Percentiles rank a stretch among this genome's conserved stretches.
Evolutionary conservation across 306 rosid species (phyloP).

Genomic region (Prinsepia uniflora): DNA sequence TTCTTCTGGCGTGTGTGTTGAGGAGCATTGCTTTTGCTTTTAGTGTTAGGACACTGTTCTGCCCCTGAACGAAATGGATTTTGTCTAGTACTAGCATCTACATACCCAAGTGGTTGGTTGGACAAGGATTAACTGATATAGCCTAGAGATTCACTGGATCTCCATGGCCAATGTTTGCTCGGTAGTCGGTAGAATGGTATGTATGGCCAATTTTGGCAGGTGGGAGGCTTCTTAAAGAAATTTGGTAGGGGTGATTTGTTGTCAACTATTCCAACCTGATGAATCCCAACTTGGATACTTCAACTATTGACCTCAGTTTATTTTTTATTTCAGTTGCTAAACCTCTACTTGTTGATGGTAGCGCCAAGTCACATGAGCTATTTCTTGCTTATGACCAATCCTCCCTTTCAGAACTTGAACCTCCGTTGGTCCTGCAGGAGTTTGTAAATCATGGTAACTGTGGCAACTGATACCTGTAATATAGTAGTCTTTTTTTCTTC

Average conservation of each 20-base stretch:
- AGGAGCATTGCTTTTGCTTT: slow-evolving; percentile 5
- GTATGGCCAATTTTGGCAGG: background rate
- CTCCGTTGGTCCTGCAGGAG: slow-evolving; percentile 90
- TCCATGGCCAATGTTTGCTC: background rate
- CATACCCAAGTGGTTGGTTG: background rate
- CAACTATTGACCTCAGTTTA: background rate
- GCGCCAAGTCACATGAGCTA: slow-evolving; percentile 76
- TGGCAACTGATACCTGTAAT: background rate
- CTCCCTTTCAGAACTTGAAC: slow-evolving; percentile 83
- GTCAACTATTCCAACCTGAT: background rate
- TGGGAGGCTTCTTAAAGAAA: slow-evolving; percentile 3
- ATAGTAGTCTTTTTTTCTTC: background rate
- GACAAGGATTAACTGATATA: background rate
- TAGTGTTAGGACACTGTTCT: slow-evolving; percentile 8
- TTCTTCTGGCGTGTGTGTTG: slow-evolving; percentile 4
- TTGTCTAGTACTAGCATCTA: background rate
- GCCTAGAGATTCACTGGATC: slow-evolving; percentile 4
- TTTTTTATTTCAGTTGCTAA: slow-evolving; percentile 55
- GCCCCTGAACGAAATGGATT: slow-evolving; percentile 1
- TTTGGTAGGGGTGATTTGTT: background rate
- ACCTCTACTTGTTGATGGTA: slow-evolving; percentile 88
- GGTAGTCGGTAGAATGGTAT: slow-evolving; percentile 5
- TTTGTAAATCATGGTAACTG: slow-evolving; percentile 84
- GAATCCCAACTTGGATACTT: background rate
- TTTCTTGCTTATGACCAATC: slow-evolving; percentile 73